These are phyloP conservation scores for Cyathus striatus DNA, from an alignment of 768 basidiomycete species.

Conservation along the genomic window DNA sequence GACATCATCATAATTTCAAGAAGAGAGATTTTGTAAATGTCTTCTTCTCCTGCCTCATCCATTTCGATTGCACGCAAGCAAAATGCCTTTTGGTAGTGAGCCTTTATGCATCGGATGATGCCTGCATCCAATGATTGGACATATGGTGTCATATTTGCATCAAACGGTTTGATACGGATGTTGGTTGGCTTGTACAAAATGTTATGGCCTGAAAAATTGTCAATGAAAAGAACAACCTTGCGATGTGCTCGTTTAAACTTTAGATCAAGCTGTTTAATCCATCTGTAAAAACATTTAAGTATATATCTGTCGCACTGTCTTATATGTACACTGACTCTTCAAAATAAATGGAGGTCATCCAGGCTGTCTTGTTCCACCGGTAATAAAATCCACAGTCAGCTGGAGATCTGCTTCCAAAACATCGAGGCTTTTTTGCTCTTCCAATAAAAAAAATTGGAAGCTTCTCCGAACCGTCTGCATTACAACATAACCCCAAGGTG, in stretches of 20 bases:
- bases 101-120: constrained; percentile 29
- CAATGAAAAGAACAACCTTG: constrained; percentile 18
- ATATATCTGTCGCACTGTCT: not conserved
- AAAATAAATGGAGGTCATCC: constrained; percentile 30
- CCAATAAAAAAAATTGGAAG: constrained; percentile 27
- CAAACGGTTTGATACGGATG: constrained; percentile 21
- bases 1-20: constrained; percentile 27
- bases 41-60: constrained; percentile 19
- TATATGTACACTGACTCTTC: constrained; percentile 19
- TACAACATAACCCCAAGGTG: constrained; percentile 18
- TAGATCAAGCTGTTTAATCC: constrained; percentile 16
- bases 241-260: constrained; percentile 13
- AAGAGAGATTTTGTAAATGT: constrained; percentile 31
- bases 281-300: constrained; percentile 8
- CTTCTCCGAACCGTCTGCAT: constrained; percentile 26
- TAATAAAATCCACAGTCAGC: constrained; percentile 26
- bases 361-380: constrained; percentile 28
- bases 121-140: constrained; percentile 31
- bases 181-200: constrained; percentile 19
- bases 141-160: constrained; percentile 28
- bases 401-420: constrained; percentile 18
- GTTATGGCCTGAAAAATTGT: constrained; percentile 26
- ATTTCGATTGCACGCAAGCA: constrained; percentile 17
- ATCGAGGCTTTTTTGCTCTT: constrained; percentile 19
- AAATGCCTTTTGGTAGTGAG: constrained; percentile 21